Base-by-base conservation (phyloP, 2,329 filamentous ascomycete species). In the Verticillium isaacii region DNA sequence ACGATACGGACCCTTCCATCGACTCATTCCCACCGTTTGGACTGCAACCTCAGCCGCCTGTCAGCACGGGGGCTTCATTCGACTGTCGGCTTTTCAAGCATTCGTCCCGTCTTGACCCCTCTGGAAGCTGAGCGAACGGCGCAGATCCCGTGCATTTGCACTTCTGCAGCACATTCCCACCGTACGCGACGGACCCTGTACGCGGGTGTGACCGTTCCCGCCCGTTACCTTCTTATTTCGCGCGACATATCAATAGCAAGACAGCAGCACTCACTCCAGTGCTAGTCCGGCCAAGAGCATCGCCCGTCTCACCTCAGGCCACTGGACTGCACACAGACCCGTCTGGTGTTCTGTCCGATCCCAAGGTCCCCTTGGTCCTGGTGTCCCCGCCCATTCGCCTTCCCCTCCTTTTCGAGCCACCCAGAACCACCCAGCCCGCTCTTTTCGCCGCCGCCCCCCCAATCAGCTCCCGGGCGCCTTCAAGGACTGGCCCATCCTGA, bases 51-150 rank as follows among this genome's bases (percentile, higher is more conserved):
- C 45, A 52, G 45, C 45, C 45, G 45, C 19, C 19, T n/a, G 45
- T 52, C 45, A 52, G 45, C 45, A 52, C 45, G n/a, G 45, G 19
- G 19, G 14, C 37, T 41, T 41, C 11, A 23, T 52, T 52, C 19
- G 45, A 23, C 23, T 7, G n/a, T 19, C n/a, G 17, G 45, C 9
- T 52, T 52, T 52, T 14, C 45, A 52, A 52, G 45, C 45, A 52
- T 23, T 14, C 19, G 19, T 50, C 45, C 23, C 9, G 12, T 52
- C 45, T 23, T 25, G 37, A 41, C 19, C 45, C 45, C 14, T 32
- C 59, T 63, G 59, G 63, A 64, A 64, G 59, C 59, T 45, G 59
- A 63, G 57, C 63, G 63, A 63, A 63, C 50, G 52, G n/a, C 58
- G 45, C 45, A 25, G 45, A 52, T 52, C 45, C 45, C 45, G 45